Conservation (phyloP, 2,329 filamentous ascomycete species). For the Trichoderma breve region DNA sequence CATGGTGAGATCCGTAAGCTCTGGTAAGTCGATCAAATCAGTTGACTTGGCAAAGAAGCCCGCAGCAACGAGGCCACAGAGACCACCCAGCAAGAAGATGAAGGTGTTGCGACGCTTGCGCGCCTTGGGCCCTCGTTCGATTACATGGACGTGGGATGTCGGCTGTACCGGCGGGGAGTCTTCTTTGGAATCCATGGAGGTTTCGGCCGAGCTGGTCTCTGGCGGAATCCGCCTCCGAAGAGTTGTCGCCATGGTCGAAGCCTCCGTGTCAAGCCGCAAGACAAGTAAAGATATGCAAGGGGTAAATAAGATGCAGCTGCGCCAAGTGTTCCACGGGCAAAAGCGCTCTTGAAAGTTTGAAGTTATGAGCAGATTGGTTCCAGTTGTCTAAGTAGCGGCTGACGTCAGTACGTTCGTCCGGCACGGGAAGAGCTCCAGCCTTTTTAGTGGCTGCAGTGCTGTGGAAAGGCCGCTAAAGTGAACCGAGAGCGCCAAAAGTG, state of each 20-base stretch:
- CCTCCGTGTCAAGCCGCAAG: background rate
- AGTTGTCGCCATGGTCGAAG: slow-evolving; percentile 33
- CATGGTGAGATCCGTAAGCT: slow-evolving; percentile 71
- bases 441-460: slow-evolving; percentile 14
- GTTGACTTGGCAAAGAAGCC: slow-evolving; percentile 87
- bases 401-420: slow-evolving; percentile 5
- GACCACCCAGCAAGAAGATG: slow-evolving; percentile 81
- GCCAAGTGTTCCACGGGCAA: background rate
- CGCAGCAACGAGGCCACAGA: slow-evolving; percentile 87
- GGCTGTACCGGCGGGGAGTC: slow-evolving; percentile 30
- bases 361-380: background rate
- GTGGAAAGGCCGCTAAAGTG: background rate
- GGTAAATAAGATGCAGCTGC: background rate
- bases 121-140: slow-evolving; percentile 46
- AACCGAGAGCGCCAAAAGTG: background rate
- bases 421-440: slow-evolving; percentile 5
- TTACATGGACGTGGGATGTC: slow-evolving; percentile 41
- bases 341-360: background rate
- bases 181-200: slow-evolving; percentile 28
- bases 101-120: slow-evolving; percentile 75
- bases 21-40: slow-evolving; percentile 80
- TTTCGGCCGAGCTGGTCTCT: slow-evolving; percentile 23
- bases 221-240: slow-evolving; percentile 34
- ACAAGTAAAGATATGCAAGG: background rate
- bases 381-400: background rate